A percentile compares a stretch with the other conserved stretches of the same genome.
Evolutionary conservation across 1,139 yeast genomes (phyloP).

Genomic region (Taiozyma sp.): DNA sequence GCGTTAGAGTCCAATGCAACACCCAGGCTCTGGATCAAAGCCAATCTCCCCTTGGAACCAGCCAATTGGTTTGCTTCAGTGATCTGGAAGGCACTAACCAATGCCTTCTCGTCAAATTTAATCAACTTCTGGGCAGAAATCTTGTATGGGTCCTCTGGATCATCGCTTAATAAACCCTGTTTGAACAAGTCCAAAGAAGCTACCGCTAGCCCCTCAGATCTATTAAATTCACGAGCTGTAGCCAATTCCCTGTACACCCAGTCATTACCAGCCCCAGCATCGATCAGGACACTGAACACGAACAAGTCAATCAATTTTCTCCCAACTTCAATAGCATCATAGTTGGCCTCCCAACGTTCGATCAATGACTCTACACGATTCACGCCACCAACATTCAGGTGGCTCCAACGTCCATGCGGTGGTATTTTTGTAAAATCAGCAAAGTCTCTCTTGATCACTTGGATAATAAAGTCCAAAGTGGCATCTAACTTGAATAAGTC

Average conservation of each 20-base stretch:
- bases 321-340: conserved; percentile 39
- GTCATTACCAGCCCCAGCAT: conserved; percentile 58
- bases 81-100: conserved; percentile 40
- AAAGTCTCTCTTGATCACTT: conserved; percentile 39
- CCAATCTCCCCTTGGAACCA: conserved; percentile 48
- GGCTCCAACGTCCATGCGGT: conserved; percentile 63
- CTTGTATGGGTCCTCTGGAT: conserved; percentile 30
- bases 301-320: conserved; percentile 48
- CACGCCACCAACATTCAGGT: conserved; percentile 44
- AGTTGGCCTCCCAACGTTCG: conserved; percentile 27
- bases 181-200: conserved; percentile 50
- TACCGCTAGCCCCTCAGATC: conserved; percentile 60
- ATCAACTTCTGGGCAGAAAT: conserved; percentile 40
- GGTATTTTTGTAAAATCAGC: conserved; percentile 40
- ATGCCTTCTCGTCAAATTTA: conserved; percentile 26
- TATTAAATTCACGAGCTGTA: conserved; percentile 27
- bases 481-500: conserved; percentile 34
- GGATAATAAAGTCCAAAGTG: conserved; percentile 39
- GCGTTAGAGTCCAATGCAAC: conserved; percentile 33
- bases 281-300: conserved; percentile 52
- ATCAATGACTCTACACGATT: conserved; percentile 39
- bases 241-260: conserved; percentile 42
- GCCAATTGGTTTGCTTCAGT: conserved; percentile 38
- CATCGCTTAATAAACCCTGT: conserved; percentile 40
- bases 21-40: conserved; percentile 41